Evolutionary conservation across 306 rosid genomes (phyloP).

Genomic region (Prinsepia uniflora): DNA sequence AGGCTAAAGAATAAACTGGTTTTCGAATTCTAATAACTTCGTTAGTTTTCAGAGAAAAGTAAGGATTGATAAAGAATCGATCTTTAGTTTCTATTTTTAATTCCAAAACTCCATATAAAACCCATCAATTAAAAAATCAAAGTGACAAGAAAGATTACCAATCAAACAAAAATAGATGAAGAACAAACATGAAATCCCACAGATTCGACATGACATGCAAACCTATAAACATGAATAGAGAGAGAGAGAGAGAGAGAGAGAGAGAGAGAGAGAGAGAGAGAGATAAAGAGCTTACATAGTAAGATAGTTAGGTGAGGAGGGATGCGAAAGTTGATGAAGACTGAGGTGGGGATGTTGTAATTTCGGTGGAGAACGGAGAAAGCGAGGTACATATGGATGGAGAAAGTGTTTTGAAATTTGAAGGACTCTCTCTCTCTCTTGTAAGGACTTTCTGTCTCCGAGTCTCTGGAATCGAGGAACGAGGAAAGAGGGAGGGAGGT

Average conservation of each 20-base stretch:
- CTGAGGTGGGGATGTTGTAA: background rate
- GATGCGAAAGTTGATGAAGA: background rate
- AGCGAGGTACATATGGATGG: background rate
- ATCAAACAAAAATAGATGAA: background rate
- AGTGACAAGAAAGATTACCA: background rate
- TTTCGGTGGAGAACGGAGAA: conserved; percentile 18
- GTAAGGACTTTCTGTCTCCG: too few relatives aligned
- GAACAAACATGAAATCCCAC: background rate
- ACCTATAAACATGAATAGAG: background rate
- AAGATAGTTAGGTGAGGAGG: background rate
- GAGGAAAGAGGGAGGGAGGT: too few relatives aligned
- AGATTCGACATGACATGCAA: conserved; percentile 3
- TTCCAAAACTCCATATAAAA: background rate
- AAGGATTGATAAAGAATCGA: background rate
- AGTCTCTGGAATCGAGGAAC: too few relatives aligned
- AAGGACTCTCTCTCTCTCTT: background rate
- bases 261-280: background rate
- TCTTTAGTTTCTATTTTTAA: background rate
- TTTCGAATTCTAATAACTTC: background rate
- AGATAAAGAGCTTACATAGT: conserved; percentile 13
- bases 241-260: too few relatives aligned
- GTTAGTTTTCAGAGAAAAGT: background rate
- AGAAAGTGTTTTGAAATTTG: background rate
- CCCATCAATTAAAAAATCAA: background rate
- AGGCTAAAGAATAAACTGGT: too few relatives aligned